These are phyloP conservation scores for Vitis hybrid DNA, from an alignment of 177 flowering plant genomes.

Conservation along the genomic window DNA sequence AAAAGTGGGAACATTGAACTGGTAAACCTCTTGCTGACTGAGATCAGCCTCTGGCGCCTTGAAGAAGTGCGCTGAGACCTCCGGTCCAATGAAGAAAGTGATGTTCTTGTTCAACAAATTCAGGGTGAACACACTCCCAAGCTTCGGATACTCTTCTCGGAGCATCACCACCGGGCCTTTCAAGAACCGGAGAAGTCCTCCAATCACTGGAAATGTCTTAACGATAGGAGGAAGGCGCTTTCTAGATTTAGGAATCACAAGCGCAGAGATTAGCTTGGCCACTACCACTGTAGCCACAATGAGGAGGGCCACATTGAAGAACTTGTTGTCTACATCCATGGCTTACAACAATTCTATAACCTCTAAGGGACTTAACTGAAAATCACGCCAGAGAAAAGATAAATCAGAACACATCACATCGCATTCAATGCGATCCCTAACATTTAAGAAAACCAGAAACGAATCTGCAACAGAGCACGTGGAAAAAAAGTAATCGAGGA, in stretches of 20 bases:
- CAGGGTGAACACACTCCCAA: slow-evolving; percentile 88
- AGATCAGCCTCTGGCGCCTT: slow-evolving; percentile 94
- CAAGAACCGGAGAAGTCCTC: slow-evolving; percentile 75
- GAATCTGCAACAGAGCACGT: neutral
- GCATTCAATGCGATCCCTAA: neutral
- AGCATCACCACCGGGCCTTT: slow-evolving; percentile 90
- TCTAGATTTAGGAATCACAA: slow-evolving; percentile 53
- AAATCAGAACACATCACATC: neutral
- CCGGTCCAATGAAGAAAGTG: slow-evolving; percentile 66
- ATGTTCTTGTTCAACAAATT: slow-evolving; percentile 68
- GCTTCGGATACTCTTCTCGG: slow-evolving; percentile 83
- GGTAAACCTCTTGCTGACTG: slow-evolving; percentile 98
- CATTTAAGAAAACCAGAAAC: neutral
- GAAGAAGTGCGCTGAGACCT: slow-evolving; percentile 94
- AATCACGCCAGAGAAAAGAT: neutral
- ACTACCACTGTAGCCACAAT: slow-evolving; percentile 61
- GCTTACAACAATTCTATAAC: neutral
- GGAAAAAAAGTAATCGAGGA: neutral
- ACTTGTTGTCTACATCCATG: slow-evolving; percentile 39
- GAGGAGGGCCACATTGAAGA: slow-evolving; percentile 50
- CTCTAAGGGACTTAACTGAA: neutral
- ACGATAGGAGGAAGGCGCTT: slow-evolving; percentile 78
- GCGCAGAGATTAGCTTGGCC: slow-evolving; percentile 61
- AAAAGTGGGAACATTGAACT: slow-evolving; percentile 95
- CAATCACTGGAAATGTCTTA: slow-evolving; percentile 59